These are phyloP conservation scores for Salix viminalis DNA, from an alignment of 345 rosid genomes.

Conservation along the genomic window DNA sequence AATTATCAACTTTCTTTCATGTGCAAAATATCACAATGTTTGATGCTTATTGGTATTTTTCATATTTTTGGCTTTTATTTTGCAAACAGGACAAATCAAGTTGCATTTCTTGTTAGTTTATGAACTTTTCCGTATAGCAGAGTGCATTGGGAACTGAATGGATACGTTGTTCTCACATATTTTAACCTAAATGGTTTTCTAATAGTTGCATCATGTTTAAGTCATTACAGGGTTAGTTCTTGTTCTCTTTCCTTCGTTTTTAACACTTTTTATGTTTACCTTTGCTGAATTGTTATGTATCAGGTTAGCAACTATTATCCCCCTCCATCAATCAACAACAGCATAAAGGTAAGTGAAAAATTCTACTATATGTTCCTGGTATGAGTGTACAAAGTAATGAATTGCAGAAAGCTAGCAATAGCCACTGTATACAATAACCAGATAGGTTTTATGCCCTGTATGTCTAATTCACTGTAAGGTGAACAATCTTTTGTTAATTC, in stretches of 20 bases:
- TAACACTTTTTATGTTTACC: neutral
- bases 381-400: neutral
- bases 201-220: neutral
- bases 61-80: neutral
- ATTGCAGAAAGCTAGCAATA: neutral
- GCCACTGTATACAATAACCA: neutral
- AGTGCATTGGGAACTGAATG: neutral
- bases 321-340: slow-evolving; percentile 74
- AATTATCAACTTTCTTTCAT: neutral
- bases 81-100: neutral
- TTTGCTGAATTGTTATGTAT: slow-evolving; percentile 15
- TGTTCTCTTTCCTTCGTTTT: neutral
- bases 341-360: slow-evolving; percentile 64
- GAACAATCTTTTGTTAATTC: neutral
- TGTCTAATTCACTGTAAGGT: neutral
- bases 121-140: neutral
- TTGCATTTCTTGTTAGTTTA: neutral
- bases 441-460: neutral
- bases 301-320: slow-evolving; percentile 87
- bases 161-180: neutral
- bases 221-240: neutral
- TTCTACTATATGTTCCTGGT: slow-evolving; percentile 4
- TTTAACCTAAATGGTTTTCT: neutral
- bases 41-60: neutral
- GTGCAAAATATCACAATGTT: too few relatives aligned